Evolutionary conservation across 1,284 basidiomycete genomes (phyloP).

Genomic region (Rhodotorula sp.): DNA sequence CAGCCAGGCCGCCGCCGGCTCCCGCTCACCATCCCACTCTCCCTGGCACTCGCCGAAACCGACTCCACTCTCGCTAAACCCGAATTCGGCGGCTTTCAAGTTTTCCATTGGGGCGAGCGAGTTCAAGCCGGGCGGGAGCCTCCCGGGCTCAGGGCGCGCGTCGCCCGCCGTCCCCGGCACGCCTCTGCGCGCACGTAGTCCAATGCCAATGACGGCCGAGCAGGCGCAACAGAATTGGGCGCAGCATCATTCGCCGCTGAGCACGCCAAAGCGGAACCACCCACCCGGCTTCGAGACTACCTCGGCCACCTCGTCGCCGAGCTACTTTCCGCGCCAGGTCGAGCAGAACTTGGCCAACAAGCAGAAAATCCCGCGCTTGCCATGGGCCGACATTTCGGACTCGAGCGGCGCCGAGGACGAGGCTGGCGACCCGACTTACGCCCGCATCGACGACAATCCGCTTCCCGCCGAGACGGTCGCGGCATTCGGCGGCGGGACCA

Average conservation of each 20-base stretch:
- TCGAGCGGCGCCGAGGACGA: conserved; percentile 24
- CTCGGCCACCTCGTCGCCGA: conserved; percentile 33
- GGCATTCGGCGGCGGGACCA: conserved; percentile 10
- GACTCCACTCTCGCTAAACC: conserved; percentile 20
- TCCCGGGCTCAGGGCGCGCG: conserved; percentile 12
- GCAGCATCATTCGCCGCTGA: conserved; percentile 42
- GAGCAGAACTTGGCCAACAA: conserved; percentile 7
- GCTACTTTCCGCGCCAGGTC: conserved; percentile 38
- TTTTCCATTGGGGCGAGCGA: conserved; percentile 46
- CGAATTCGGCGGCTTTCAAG: conserved; percentile 44
- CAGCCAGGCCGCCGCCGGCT: conserved; percentile 10
- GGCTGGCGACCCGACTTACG: background rate
- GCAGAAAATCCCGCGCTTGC: conserved; percentile 26
- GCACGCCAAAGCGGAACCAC: conserved; percentile 39
- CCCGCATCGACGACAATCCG: conserved; percentile 21
- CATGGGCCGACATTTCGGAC: conserved; percentile 35
- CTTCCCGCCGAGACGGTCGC: conserved; percentile 13
- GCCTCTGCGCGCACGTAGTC: conserved; percentile 29
- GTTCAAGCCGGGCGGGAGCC: conserved; percentile 37
- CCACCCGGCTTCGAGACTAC: conserved; percentile 2
- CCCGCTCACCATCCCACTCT: conserved; percentile 34
- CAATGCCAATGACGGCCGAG: conserved; percentile 34
- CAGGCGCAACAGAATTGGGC: conserved; percentile 41
- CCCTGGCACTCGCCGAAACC: conserved; percentile 40
- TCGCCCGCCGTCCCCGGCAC: conserved; percentile 31